Conservation (phyloP, 2,329 filamentous ascomycete genomes). For the Paradendryphiella salina region DNA sequence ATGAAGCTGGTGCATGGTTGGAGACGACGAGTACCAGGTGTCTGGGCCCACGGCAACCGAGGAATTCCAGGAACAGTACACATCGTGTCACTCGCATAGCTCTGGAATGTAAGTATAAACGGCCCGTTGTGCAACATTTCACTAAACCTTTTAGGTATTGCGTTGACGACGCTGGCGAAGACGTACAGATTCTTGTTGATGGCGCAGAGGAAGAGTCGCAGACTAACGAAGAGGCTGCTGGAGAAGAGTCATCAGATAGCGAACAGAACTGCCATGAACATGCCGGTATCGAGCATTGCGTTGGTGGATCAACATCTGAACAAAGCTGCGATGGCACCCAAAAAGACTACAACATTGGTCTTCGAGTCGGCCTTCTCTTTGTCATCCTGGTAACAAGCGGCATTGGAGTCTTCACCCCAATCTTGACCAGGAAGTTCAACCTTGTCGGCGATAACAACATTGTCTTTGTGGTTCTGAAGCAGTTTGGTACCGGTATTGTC, state of each 20-base stretch:
- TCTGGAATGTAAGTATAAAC: constrained; percentile 55
- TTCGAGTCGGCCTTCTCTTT: constrained; percentile 73
- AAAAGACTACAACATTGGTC: constrained; percentile 67
- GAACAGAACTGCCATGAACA: constrained; percentile 67
- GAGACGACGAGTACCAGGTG: constrained; percentile 51
- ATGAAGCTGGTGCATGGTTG: constrained; percentile 51
- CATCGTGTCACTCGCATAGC: constrained; percentile 66
- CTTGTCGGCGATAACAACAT: constrained; percentile 54
- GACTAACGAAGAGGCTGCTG: constrained; percentile 13
- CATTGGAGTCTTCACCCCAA: constrained; percentile 70
- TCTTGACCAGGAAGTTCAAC: constrained; percentile 63
- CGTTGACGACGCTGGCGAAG: constrained; percentile 61
- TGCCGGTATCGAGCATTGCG: constrained; percentile 71
- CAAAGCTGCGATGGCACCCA: constrained; percentile 53
- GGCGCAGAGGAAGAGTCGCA: constrained; percentile 30
- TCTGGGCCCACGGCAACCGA: constrained; percentile 59
- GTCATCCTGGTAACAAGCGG: constrained; percentile 70
- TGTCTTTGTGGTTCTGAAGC: constrained; percentile 67
- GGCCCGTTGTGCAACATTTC: background rate
- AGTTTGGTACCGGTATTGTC: constrained; percentile 73
- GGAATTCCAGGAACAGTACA: constrained; percentile 63
- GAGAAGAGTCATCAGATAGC: constrained; percentile 23
- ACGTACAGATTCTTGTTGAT: constrained; percentile 60
- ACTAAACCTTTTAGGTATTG: constrained; percentile 58
- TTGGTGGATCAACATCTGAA: constrained; percentile 52